Percentiles rank a stretch among this genome's conserved stretches.
Evolutionary conservation across 768 basidiomycete species (phyloP).

Genomic region (Dioszegia hungarica): DNA sequence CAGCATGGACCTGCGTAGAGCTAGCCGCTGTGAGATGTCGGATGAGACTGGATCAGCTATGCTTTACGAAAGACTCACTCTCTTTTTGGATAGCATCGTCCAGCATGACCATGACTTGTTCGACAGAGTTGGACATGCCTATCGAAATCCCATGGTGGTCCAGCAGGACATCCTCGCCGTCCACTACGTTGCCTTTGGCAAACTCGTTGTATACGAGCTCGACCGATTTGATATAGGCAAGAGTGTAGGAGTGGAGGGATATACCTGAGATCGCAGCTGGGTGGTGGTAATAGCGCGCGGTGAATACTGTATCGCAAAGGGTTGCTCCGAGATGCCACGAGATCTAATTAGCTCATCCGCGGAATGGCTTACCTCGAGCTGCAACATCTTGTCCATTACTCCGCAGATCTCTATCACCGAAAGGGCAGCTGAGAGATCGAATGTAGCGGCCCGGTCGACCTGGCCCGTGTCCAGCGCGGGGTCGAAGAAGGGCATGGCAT

Average conservation of each 20-base stretch:
- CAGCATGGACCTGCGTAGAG: neutral
- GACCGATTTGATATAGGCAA: constrained; percentile 72
- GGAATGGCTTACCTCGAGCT: constrained; percentile 60
- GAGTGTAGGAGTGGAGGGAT: constrained; percentile 63
- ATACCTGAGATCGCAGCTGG: constrained; percentile 55
- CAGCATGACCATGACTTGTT: constrained; percentile 56
- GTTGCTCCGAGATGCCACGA: constrained; percentile 81
- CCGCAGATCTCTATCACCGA: constrained; percentile 79
- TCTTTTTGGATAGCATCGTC: constrained; percentile 50
- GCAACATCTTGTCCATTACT: constrained; percentile 72
- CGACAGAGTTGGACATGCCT: constrained; percentile 60
- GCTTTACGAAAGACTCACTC: too few species aligned
- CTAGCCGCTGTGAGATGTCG: neutral
- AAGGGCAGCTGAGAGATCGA: constrained; percentile 62
- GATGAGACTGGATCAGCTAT: too few species aligned
- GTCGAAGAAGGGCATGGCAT: constrained; percentile 86
- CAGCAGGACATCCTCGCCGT: constrained; percentile 64
- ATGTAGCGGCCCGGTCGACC: constrained; percentile 34
- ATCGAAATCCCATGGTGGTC: constrained; percentile 81
- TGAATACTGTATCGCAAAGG: constrained; percentile 80
- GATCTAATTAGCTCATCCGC: constrained; percentile 66
- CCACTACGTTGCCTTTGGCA: constrained; percentile 65
- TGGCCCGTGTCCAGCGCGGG: constrained; percentile 82
- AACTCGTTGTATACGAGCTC: constrained; percentile 79
- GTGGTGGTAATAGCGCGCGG: constrained; percentile 66